phyloP scores from a whole-genome alignment of 2,329 filamentous ascomycete genomes.

The Dactylellina sp. region DNA sequence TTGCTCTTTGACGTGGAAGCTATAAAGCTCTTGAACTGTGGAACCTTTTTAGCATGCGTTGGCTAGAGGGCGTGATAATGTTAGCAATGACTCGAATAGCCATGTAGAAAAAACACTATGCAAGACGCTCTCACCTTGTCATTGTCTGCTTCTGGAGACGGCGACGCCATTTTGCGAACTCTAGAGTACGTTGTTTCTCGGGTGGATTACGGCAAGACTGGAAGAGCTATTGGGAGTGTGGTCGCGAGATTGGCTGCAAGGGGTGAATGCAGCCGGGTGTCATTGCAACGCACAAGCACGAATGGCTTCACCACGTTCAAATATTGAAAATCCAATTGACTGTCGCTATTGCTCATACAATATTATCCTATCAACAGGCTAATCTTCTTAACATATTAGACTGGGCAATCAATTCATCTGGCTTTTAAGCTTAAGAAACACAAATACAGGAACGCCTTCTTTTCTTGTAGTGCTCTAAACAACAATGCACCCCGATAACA shows the following conservation, averaged over 20 bases:
- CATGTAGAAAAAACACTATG: background rate
- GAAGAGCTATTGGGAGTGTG: background rate
- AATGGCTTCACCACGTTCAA: too few relatives aligned
- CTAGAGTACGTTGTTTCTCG: background rate
- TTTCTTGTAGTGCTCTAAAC: constrained; percentile 5
- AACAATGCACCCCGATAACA: constrained; percentile 2
- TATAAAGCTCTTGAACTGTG: constrained; percentile 52
- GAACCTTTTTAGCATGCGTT: constrained; percentile 22
- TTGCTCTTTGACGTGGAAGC: constrained; percentile 9
- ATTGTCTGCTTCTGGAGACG: constrained; percentile 13
- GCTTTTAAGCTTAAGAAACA: background rate
- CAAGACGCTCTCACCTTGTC: constrained; percentile 12
- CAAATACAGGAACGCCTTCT: constrained; percentile 15
- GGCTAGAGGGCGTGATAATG: constrained; percentile 13
- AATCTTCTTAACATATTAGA: background rate
- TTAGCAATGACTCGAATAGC: background rate
- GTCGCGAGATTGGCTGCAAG: constrained; percentile 1
- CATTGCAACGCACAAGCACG: too few relatives aligned
- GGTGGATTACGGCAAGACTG: background rate
- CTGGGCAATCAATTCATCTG: background rate
- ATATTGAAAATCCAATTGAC: background rate
- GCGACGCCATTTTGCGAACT: constrained; percentile 28
- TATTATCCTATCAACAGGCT: background rate
- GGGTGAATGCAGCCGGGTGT: too few relatives aligned
- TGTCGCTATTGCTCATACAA: background rate